Conservation (phyloP, 306 rosid genomes). For the Quercus bicolor region DNA sequence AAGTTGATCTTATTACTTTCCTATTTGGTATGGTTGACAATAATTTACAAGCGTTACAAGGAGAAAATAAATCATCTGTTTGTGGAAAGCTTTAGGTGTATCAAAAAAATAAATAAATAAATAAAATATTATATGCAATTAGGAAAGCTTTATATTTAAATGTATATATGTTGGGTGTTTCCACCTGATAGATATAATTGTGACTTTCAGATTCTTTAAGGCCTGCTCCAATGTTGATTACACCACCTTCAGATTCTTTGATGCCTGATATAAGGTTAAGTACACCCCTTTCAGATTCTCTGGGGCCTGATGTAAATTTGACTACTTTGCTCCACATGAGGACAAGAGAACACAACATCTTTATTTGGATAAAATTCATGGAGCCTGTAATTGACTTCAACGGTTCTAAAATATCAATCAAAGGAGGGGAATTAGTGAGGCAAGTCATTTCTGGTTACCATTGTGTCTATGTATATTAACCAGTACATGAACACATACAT, state of each 20-base stretch:
- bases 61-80: background rate
- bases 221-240: constrained; percentile 71
- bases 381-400: constrained; percentile 81
- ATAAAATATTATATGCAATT: too few species aligned
- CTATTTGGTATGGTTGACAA: constrained; percentile 56
- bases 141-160: background rate
- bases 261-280: too few species aligned
- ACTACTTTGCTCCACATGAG: constrained; percentile 53
- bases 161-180: background rate
- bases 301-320: too few species aligned
- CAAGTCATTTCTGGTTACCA: constrained; percentile 28
- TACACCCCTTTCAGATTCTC: constrained; percentile 17
- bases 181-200: constrained; percentile 11
- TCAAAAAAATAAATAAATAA: too few species aligned
- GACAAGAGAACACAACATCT: constrained; percentile 59
- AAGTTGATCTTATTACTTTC: constrained; percentile 63
- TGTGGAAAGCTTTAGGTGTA: background rate
- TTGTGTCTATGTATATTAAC: background rate
- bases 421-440: constrained; percentile 69
- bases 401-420: constrained; percentile 50
- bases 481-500: background rate
- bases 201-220: constrained; percentile 64
- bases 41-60: background rate
- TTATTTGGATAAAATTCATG: constrained; percentile 44
- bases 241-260: background rate